Conservation (phyloP, 176 grass and related monocot species). For the Pontederia crassipes region DNA sequence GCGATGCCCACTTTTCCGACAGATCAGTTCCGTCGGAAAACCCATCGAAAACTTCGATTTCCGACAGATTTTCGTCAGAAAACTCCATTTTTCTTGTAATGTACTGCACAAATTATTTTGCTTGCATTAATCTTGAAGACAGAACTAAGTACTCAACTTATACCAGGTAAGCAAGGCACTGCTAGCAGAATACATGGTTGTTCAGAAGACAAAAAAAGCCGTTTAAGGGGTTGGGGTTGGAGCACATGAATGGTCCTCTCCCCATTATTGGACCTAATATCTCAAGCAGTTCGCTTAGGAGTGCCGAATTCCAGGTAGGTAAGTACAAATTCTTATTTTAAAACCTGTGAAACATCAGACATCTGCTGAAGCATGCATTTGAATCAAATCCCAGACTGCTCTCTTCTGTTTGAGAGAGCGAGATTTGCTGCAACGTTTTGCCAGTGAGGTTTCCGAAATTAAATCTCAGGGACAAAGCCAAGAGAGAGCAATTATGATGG, state of each 20-base stretch:
- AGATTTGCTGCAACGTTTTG: conserved; percentile 57
- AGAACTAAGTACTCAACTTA: conserved; percentile 9
- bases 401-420: conserved; percentile 79
- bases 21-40: no score
- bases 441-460: conserved; percentile 46
- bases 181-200: conserved; percentile 54
- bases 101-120: neutral
- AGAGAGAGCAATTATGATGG: conserved; percentile 71
- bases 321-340: conserved; percentile 4
- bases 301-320: conserved; percentile 69
- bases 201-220: conserved; percentile 51
- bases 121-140: no score
- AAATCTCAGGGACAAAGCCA: conserved; percentile 46
- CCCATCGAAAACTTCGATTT: no score
- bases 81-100: no score
- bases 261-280: conserved; percentile 59
- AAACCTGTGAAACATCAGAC: neutral
- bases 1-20: no score
- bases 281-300: conserved; percentile 52
- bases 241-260: conserved; percentile 76
- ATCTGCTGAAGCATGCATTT: neutral
- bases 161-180: conserved; percentile 91
- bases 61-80: no score
- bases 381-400: conserved; percentile 34
- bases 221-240: conserved; percentile 66